Percentiles rank a stretch among this genome's conserved stretches.
Evolutionary conservation across 495 filamentous ascomycete species (phyloP).

Genomic region (Neurospora sp.): DNA sequence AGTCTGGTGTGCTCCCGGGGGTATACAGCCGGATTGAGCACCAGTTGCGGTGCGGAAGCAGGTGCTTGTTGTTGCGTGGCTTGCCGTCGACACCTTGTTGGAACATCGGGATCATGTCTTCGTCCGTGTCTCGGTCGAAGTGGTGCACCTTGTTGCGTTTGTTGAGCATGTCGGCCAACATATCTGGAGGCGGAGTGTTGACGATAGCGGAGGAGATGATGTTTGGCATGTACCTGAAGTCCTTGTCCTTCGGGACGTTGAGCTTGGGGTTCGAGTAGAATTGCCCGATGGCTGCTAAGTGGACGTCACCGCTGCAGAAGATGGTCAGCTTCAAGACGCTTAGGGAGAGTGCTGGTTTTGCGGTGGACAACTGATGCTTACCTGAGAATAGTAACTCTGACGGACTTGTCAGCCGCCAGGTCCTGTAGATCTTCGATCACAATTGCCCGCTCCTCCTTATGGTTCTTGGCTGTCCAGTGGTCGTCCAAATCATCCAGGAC

Average conservation of each 20-base stretch:
- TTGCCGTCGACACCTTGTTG: conserved; percentile 79
- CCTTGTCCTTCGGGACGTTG: conserved; percentile 69
- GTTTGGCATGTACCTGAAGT: conserved; percentile 90
- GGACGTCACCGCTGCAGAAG: conserved; percentile 77
- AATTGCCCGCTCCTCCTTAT: conserved; percentile 79
- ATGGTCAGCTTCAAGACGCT: conserved; percentile 1
- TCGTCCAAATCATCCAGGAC: conserved; percentile 89
- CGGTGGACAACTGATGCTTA: conserved; percentile 45
- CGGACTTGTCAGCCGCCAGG: conserved; percentile 78
- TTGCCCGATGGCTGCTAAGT: conserved; percentile 84
- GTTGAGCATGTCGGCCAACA: conserved; percentile 87
- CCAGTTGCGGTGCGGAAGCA: conserved; percentile 91
- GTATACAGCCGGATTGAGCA: conserved; percentile 75
- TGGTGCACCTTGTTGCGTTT: conserved; percentile 91
- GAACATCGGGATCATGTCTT: conserved; percentile 93
- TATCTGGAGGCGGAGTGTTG: conserved; percentile 79
- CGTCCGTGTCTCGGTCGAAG: conserved; percentile 73
- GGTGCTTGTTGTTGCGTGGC: conserved; percentile 75
- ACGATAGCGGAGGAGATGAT: conserved; percentile 86
- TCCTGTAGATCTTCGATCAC: conserved; percentile 85
- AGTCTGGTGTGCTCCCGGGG: conserved; percentile 66
- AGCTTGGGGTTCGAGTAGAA: conserved; percentile 88
- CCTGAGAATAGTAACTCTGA: conserved; percentile 81
- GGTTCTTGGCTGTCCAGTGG: conserved; percentile 93
- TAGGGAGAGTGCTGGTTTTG: neutral